These are phyloP conservation scores for Cynanchum wilfordii DNA, from an alignment of 257 asterid species.

Conservation along the genomic window DNA sequence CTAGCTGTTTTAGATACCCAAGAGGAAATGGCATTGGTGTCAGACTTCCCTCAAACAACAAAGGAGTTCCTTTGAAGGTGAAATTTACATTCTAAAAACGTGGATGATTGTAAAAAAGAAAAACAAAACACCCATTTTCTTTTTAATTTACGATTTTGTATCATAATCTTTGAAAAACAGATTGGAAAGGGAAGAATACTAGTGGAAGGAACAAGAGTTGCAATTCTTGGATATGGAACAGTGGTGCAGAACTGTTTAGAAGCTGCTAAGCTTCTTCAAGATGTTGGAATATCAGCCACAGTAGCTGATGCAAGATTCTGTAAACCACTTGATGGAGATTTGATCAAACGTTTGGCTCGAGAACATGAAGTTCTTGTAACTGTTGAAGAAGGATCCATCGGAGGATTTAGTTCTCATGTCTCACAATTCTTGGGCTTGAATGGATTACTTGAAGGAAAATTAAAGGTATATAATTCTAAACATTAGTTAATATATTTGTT, in stretches of 20 bases:
- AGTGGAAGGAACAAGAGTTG: no score
- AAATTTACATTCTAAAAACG: no score
- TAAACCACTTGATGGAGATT: conserved; percentile 31
- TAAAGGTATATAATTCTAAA: conserved; percentile 31
- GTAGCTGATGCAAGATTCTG: conserved; percentile 32
- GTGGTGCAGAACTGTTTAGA: no score
- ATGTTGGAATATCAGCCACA: no score
- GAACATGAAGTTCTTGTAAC: conserved; percentile 54
- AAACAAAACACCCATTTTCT: no score
- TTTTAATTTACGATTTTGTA: no score
- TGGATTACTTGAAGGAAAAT: conserved; percentile 50
- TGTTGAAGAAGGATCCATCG: conserved; percentile 58
- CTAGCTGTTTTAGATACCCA: conserved; percentile 58
- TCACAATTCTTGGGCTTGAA: conserved; percentile 49
- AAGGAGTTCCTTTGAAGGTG: conserved; percentile 61
- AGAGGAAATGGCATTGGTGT: conserved; percentile 68
- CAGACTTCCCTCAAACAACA: conserved; percentile 41
- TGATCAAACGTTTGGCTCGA: conserved; percentile 25
- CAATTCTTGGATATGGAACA: no score
- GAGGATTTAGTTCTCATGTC: conserved; percentile 63
- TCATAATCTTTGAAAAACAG: no score
- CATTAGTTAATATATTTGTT: no score
- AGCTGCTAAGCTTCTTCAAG: no score
- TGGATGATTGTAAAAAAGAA: no score
- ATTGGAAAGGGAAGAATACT: no score